Percentiles rank a stretch among this genome's conserved stretches.
These are phyloP conservation scores for Orbilia oligospora DNA, from an alignment of 2,329 filamentous ascomycete genomes.

Conservation along the genomic window DNA sequence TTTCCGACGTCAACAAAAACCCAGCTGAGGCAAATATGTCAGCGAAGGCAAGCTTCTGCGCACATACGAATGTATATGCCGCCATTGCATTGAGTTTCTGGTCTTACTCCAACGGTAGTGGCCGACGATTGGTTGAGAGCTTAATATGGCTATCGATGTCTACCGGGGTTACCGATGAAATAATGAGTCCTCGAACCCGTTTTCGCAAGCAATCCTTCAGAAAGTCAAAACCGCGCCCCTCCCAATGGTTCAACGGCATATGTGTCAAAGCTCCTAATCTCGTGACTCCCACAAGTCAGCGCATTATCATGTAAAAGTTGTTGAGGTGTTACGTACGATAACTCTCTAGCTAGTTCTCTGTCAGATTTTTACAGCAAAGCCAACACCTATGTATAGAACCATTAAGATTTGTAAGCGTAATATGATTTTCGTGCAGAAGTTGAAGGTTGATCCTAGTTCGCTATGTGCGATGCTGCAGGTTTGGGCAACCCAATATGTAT, in stretches of 20 bases:
- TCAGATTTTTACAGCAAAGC: slow-evolving; percentile 43
- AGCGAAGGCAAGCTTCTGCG: slow-evolving; percentile 37
- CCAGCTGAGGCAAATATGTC: slow-evolving; percentile 52
- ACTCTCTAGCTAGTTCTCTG: background rate
- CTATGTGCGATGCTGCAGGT: slow-evolving; percentile 48
- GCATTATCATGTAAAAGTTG: slow-evolving; percentile 44
- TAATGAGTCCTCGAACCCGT: slow-evolving; percentile 26
- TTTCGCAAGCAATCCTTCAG: slow-evolving; percentile 35
- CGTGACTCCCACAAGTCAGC: slow-evolving; percentile 55
- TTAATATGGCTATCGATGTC: slow-evolving; percentile 28
- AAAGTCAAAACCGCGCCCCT: slow-evolving; percentile 33
- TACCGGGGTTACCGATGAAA: slow-evolving; percentile 56
- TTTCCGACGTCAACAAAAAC: slow-evolving; percentile 13
- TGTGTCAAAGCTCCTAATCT: slow-evolving; percentile 58
- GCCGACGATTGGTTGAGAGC: slow-evolving; percentile 23
- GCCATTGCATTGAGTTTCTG: slow-evolving; percentile 36
- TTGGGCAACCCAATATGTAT: slow-evolving; percentile 31
- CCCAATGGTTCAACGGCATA: slow-evolving; percentile 25
- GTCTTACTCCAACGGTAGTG: slow-evolving; percentile 27
- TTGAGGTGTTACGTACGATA: slow-evolving; percentile 47
- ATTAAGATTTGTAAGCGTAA: slow-evolving; percentile 60
- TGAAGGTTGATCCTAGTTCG: slow-evolving; percentile 56
- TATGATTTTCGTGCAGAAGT: slow-evolving; percentile 38
- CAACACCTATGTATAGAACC: slow-evolving; percentile 45
- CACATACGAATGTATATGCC: slow-evolving; percentile 25